Conservation (phyloP, 441 rosid genomes). For the Pelargonium cotyledonis region DNA sequence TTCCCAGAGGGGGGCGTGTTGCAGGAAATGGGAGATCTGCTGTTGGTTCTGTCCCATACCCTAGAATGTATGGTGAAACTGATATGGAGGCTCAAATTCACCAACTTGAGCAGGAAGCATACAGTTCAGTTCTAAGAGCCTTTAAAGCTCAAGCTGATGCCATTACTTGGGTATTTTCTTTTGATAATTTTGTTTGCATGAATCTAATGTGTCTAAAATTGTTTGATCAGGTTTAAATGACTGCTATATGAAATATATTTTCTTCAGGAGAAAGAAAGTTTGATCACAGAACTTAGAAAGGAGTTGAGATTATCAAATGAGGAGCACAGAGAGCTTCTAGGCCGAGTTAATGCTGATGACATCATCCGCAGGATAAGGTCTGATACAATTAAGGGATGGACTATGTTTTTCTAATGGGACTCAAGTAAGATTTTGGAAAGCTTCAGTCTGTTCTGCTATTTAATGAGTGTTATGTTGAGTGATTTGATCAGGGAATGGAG, state of each 20-base stretch:
- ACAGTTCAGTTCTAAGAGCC: conserved; percentile 80
- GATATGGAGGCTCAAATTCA: conserved; percentile 92
- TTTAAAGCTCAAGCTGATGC: conserved; percentile 99
- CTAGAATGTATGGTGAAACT: conserved; percentile 59
- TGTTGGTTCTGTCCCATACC: conserved; percentile 50
- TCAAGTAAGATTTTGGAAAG: conserved; percentile 15
- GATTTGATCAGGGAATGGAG: conserved; percentile 85
- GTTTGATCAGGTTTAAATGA: conserved; percentile 5
- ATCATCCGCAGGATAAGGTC: conserved; percentile 83
- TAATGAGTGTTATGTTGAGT: conserved; percentile 22
- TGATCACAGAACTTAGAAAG: conserved; percentile 92
- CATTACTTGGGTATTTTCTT: conserved; percentile 74
- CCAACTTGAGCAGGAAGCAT: conserved; percentile 90
- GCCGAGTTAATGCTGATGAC: conserved; percentile 86
- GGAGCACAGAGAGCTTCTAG: conserved; percentile 82
- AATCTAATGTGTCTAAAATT: neutral
- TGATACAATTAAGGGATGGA: conserved; percentile 10
- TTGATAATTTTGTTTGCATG: neutral
- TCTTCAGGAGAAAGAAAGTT: conserved; percentile 82
- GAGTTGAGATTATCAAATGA: conserved; percentile 97
- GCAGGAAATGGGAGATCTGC: conserved; percentile 83
- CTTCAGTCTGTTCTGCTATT: conserved; percentile 18
- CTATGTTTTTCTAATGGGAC: neutral
- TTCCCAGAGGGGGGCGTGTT: conserved; percentile 63
- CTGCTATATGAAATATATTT: conserved; percentile 12